Evolutionary conservation across 495 filamentous ascomycete genomes (phyloP), one percentile per base, ranked within the genome.

Genomic region (Aspergillus sclerotioniger): DNA sequence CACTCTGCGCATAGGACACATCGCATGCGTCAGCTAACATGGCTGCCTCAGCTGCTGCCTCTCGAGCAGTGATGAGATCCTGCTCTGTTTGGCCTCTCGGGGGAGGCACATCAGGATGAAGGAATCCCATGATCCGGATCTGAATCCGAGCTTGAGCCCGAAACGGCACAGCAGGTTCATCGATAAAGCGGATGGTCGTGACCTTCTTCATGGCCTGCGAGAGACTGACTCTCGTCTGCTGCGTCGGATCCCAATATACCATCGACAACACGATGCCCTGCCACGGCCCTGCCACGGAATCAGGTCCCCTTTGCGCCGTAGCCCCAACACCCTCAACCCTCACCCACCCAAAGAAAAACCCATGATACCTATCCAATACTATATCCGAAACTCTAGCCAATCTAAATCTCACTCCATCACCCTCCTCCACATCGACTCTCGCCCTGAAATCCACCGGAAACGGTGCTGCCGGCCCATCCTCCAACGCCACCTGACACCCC

Each of bases 271-370:
- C 69, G 10, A 72, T 67, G 58, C 83, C 76, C 28, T 77, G 67
- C 86, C 86, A 88, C 6, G 67, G 55, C 1, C 44, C 15, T 13
- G 43, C 43, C 47, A 9, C 20, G n/a, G 45, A 21, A 9, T 8
- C 6, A 46, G 25, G 25, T 25, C 25, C 25, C 25, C 5, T 25
- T 5, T 46, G 17, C 9, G 44, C 44, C 25, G 44, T 21, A 8
- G 6, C 17, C 19, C 16, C n/a, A n/a, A 15, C 12, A n/a, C 37
- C 37, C 37, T 66, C 49, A 7, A 84, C 51, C 28, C 77, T 69
- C 4, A 77, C 76, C 84, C 86, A 90, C 31, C 82, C 85, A 58
- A 87, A 85, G 60, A 85, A 89, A 44, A 85, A 74, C 0, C 86
- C 87, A 25, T 72, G 71, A 5, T 88, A 67, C 19, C 78, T 76